Percentiles rank a stretch among this genome's conserved stretches.
Evolutionary conservation across 352 stramenopile species (phyloP).

Genomic region (Ophiocytium majus): DNA sequence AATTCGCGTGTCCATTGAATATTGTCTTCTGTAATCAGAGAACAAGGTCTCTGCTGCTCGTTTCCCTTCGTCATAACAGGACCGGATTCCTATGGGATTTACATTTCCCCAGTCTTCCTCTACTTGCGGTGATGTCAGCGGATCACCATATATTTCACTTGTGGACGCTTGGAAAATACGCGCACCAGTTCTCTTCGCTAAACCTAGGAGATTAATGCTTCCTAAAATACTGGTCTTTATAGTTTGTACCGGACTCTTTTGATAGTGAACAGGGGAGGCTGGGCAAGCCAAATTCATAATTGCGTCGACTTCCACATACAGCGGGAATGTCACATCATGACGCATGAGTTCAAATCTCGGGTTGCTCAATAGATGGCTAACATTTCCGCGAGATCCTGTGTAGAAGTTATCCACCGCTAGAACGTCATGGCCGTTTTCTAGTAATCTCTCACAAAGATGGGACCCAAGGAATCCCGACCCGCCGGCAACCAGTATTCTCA

Average conservation of each 20-base stretch:
- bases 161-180: too few species aligned
- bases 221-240: too few species aligned
- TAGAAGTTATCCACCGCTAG: not conserved
- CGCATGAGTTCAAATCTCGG: too few species aligned
- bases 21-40: not conserved
- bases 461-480: not conserved
- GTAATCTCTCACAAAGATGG: slow-evolving; percentile 12
- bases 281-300: too few species aligned
- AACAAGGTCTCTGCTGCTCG: not conserved
- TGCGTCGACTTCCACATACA: too few species aligned
- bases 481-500: not conserved
- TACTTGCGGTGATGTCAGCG: not conserved
- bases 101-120: slow-evolving; percentile 22
- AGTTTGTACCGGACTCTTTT: too few species aligned
- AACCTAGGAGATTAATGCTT: too few species aligned
- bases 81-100: not conserved
- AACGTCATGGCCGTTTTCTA: not conserved
- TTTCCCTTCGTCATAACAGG: slow-evolving; percentile 23
- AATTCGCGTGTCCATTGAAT: not conserved
- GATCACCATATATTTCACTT: slow-evolving; percentile 20
- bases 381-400: too few species aligned
- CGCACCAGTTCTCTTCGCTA: too few species aligned
- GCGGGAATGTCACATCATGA: too few species aligned
- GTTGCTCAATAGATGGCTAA: too few species aligned
- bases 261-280: too few species aligned